Conservation (phyloP, 768 basidiomycete species). For the Tricholoma sp. region DNA sequence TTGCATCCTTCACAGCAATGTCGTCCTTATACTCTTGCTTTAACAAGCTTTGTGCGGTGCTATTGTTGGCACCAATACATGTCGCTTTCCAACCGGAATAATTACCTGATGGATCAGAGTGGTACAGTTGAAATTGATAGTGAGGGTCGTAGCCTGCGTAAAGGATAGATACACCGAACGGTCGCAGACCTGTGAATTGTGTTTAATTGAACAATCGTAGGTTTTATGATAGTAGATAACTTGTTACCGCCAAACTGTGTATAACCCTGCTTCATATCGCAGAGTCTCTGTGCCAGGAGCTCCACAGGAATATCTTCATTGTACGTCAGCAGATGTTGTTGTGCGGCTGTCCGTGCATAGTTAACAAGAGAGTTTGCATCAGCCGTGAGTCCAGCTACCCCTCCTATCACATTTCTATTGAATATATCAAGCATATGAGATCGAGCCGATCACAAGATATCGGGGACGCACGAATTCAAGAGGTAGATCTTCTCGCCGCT, state of each 20-base stretch:
- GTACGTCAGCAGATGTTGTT: constrained; percentile 82
- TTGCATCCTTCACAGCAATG: constrained; percentile 84
- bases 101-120: constrained; percentile 97
- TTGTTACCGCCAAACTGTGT: constrained; percentile 89
- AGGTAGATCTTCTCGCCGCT: constrained; percentile 98
- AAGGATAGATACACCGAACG: constrained; percentile 95
- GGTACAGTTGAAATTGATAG: constrained; percentile 95
- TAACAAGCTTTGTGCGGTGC: constrained; percentile 89
- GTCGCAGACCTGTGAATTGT: constrained; percentile 74
- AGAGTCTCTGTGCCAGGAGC: constrained; percentile 86
- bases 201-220: background rate
- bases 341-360: constrained; percentile 87
- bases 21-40: constrained; percentile 99
- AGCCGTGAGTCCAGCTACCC: constrained; percentile 93
- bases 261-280: constrained; percentile 98
- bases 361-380: constrained; percentile 98
- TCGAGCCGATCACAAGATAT: background rate
- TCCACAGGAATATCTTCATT: constrained; percentile 99
- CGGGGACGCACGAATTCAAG: constrained; percentile 71
- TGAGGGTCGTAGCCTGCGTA: constrained; percentile 97
- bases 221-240: background rate
- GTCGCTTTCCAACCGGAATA: constrained; percentile 99
- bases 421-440: background rate
- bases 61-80: constrained; percentile 97
- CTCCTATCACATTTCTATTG: constrained; percentile 86